phyloP scores from a whole-genome alignment of 352 stramenopile genomes.

The Phytophthora chlamydospora region DNA sequence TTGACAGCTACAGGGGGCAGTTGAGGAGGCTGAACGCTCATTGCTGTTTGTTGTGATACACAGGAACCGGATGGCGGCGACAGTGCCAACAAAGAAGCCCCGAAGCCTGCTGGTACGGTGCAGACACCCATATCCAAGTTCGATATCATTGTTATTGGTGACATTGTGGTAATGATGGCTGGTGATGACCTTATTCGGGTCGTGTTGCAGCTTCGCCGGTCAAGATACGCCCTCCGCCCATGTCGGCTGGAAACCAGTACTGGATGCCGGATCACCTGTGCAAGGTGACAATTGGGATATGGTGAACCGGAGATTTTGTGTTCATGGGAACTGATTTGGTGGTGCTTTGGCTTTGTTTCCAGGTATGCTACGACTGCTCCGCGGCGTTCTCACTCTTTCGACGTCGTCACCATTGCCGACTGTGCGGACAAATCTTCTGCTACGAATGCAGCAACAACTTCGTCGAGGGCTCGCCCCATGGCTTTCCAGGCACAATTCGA shows the following conservation, averaged over 20 bases:
- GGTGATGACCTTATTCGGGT: neutral
- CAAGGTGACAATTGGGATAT: slow-evolving; percentile 47
- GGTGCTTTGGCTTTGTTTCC: neutral
- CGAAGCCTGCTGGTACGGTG: slow-evolving; percentile 21
- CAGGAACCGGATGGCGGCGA: slow-evolving; percentile 27
- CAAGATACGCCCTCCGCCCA: slow-evolving; percentile 42
- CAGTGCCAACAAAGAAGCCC: neutral
- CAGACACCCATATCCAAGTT: neutral
- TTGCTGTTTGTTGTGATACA: slow-evolving; percentile 1
- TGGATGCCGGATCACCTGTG: slow-evolving; percentile 89
- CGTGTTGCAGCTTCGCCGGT: slow-evolving; percentile 27
- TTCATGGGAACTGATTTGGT: neutral
- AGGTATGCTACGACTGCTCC: slow-evolving; percentile 88
- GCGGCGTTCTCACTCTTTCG: slow-evolving; percentile 83
- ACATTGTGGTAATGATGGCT: neutral
- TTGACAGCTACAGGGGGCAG: neutral
- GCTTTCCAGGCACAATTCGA: slow-evolving; percentile 61
- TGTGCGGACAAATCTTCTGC: slow-evolving; percentile 89
- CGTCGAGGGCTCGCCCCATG: slow-evolving; percentile 63
- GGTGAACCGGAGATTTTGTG: neutral
- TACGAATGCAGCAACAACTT: slow-evolving; percentile 85
- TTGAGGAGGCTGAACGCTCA: neutral
- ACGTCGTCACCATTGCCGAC: slow-evolving; percentile 85
- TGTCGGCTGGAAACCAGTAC: slow-evolving; percentile 62
- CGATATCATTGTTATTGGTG: neutral